These are phyloP conservation scores for Tuber aestivum DNA, from an alignment of 495 filamentous ascomycete species.

Conservation along the genomic window DNA sequence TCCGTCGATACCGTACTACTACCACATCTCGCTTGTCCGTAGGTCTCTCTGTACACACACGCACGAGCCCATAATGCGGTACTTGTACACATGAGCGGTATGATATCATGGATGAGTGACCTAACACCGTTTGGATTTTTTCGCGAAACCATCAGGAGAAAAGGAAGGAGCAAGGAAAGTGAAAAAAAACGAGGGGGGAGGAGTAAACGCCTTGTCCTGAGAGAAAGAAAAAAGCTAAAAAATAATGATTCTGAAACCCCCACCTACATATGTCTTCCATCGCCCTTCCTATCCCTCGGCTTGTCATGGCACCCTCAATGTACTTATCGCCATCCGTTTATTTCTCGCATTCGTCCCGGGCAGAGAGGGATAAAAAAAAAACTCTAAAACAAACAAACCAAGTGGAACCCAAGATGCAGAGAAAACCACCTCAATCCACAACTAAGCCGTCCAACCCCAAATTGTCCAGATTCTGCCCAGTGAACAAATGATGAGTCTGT, in stretches of 20 bases:
- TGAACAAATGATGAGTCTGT: slow-evolving; percentile 5
- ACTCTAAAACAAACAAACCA: slow-evolving; percentile 2
- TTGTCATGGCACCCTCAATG: not conserved
- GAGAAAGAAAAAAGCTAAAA: not conserved
- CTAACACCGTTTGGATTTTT: not conserved
- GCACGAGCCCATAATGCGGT: no score
- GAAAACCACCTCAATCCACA: not conserved
- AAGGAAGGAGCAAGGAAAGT: not conserved
- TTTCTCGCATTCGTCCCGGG: not conserved
- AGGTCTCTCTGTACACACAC: no score
- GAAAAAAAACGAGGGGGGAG: not conserved
- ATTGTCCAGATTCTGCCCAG: not conserved
- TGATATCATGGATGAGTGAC: not conserved
- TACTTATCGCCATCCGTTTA: not conserved
- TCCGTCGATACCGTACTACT: not conserved
- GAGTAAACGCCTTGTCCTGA: slow-evolving; percentile 1
- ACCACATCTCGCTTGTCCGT: not conserved
- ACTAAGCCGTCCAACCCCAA: not conserved
- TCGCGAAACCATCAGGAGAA: not conserved
- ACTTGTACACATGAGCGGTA: not conserved
- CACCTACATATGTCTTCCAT: not conserved
- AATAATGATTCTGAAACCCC: not conserved
- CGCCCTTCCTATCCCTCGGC: not conserved
- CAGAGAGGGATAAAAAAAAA: not conserved
- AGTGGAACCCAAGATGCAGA: not conserved